Evolutionary conservation across 148 eudicot species (phyloP).

Genomic region (Amaranthus cruentus): DNA sequence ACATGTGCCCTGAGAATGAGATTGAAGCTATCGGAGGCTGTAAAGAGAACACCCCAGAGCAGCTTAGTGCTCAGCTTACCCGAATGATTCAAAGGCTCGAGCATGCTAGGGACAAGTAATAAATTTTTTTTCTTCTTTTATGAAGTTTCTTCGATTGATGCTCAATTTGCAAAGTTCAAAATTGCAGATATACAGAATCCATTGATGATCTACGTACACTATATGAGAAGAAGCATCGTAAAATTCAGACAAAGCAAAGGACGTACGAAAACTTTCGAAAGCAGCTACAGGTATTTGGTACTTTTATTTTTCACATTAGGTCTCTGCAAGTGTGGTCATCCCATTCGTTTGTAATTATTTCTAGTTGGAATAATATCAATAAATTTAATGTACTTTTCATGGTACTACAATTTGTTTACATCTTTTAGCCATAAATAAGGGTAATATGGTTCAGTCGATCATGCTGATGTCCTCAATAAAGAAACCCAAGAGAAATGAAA

Average conservation of each 20-base stretch:
- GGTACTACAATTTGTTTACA: not conserved
- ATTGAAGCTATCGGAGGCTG: slow-evolving; percentile 70
- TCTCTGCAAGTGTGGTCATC: slow-evolving; percentile 3
- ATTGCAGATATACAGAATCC: slow-evolving; percentile 68
- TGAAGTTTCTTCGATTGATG: slow-evolving; percentile 2
- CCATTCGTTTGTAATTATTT: not conserved
- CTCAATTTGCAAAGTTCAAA: slow-evolving; percentile 13
- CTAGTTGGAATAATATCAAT: not conserved
- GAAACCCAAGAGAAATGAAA: not conserved
- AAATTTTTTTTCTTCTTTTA: slow-evolving; percentile 5
- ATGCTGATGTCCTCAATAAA: not conserved
- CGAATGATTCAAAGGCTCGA: slow-evolving; percentile 58
- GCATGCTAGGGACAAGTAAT: slow-evolving; percentile 67
- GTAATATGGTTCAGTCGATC: not conserved
- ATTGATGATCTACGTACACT: slow-evolving; percentile 70
- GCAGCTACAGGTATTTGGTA: slow-evolving; percentile 54
- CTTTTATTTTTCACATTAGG: not conserved
- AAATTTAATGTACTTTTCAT: too few species aligned
- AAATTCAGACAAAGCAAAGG: slow-evolving; percentile 56
- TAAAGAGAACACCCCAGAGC: slow-evolving; percentile 59
- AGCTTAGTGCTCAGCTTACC: slow-evolving; percentile 66
- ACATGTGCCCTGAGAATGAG: slow-evolving; percentile 76
- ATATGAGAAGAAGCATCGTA: slow-evolving; percentile 74
- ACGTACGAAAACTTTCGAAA: slow-evolving; percentile 70
- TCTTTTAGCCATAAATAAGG: not conserved